A percentile compares a stretch with the other conserved stretches of the same genome.
Evolutionary conservation across 2,329 filamentous ascomycete genomes (phyloP).

Genomic region (Zymoseptoria passerinii): DNA sequence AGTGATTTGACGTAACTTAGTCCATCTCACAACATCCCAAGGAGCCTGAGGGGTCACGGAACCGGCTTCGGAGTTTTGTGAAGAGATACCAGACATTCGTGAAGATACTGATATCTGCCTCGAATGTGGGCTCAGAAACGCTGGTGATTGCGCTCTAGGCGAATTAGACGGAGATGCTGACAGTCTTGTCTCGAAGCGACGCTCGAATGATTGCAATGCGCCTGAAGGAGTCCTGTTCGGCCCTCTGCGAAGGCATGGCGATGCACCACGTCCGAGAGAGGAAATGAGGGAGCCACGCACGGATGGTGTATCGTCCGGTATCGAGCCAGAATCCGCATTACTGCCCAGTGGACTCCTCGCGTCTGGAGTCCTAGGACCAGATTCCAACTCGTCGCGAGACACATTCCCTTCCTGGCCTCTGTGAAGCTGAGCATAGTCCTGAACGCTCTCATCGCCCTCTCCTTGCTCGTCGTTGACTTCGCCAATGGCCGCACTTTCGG

Average conservation of each 20-base stretch:
- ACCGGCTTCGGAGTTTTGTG: conserved; percentile 48
- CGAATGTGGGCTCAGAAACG: conserved; percentile 67
- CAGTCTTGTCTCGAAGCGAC: conserved; percentile 84
- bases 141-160: conserved; percentile 67
- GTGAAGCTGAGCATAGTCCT: conserved; percentile 19
- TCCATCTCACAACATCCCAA: conserved; percentile 98
- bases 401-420: conserved; percentile 5
- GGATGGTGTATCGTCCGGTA: conserved; percentile 77
- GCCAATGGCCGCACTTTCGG: conserved; percentile 2
- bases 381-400: conserved; percentile 11
- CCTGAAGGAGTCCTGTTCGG: conserved; percentile 63
- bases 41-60: conserved; percentile 57
- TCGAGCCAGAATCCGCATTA: conserved; percentile 62
- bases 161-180: conserved; percentile 53
- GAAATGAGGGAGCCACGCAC: conserved; percentile 55
- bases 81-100: conserved; percentile 58
- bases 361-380: conserved; percentile 17
- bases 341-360: conserved; percentile 45
- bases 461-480: conserved; percentile 10
- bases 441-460: conserved; percentile 11
- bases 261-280: conserved; percentile 64
- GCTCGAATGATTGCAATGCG: conserved; percentile 86
- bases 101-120: conserved; percentile 47
- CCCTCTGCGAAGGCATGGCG: conserved; percentile 53
- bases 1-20: conserved; percentile 80